Evolutionary conservation across 2,329 filamentous ascomycete species (phyloP), one percentile per base, ranked within the genome.

Genomic region (Dothistroma septosporum): DNA sequence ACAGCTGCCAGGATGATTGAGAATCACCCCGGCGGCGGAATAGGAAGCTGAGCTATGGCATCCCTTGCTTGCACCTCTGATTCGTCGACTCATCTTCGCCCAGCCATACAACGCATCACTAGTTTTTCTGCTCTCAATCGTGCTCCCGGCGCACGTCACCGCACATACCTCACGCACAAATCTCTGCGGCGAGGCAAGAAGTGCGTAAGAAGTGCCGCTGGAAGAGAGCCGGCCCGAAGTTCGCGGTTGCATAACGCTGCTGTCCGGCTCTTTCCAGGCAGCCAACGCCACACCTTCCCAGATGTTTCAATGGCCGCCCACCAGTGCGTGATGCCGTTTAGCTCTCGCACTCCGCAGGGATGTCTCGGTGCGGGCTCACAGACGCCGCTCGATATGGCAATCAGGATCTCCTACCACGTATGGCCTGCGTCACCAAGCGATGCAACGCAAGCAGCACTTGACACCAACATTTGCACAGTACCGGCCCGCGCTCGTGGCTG

Each of bases 401-500:
- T 35, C 35, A 32, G 24, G 24, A 53, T 35, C 31, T 53, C 31
- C 28, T 12, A 24, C 31, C 50, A 11, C 28, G 31, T 53, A 33
- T 53, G 21, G 50, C 50, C 41, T 53, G 50, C 33, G 50, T 53
- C 50, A 53, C 50, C 50, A 53, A 35, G 50, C 50, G 50, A 35
- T 53, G 50, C 50, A 53, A 53, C 50, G 31, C 50, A 32, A 53
- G 50, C 50, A 21, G 24, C 47, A 24, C n/a, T n/a, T n/a, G n/a
- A n/a, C 47, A 11, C 28, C 8, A 53, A 31, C 50, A 16, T 28
- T 28, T 32, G 10, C n/a, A n/a, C n/a, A n/a, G n/a, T 50, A 28
- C 47, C 19, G 22, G 14, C 6, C 4, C 16, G 21, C 31, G 50
- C 28, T 53, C 16, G 50, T 53, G 50, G 3, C 31, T n/a, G 50